A percentile compares a stretch with the other conserved stretches of the same genome.
These are phyloP conservation scores for Fusarium sambucinum DNA, from an alignment of 2,329 filamentous ascomycete genomes.

Conservation along the genomic window DNA sequence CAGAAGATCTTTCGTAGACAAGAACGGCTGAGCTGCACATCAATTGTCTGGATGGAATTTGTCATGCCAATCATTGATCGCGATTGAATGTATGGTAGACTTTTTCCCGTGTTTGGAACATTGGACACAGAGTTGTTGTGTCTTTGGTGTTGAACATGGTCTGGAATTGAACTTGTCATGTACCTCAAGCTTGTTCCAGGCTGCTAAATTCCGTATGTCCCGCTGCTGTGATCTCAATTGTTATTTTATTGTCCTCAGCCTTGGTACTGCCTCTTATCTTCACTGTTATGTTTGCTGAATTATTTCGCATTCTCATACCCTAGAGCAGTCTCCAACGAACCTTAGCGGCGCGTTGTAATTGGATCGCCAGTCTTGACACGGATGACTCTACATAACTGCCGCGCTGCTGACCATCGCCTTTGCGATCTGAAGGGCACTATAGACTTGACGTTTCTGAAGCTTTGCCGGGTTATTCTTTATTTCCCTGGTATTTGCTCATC, in stretches of 20 bases:
- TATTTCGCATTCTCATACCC: neutral
- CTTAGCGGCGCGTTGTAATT: neutral
- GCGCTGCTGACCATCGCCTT: too few relatives aligned
- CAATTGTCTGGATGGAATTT: neutral
- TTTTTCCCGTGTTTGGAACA: neutral
- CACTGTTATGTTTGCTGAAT: neutral
- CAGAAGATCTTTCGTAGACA: neutral
- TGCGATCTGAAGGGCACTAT: too few relatives aligned
- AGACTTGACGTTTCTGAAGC: too few relatives aligned
- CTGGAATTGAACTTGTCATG: too few relatives aligned
- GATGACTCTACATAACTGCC: too few relatives aligned
- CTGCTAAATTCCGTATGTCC: too few relatives aligned
- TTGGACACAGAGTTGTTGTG: neutral
- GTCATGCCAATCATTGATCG: neutral
- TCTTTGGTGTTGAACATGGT: neutral
- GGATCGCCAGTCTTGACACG: too few relatives aligned
- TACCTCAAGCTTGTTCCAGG: too few relatives aligned
- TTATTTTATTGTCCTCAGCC: neutral
- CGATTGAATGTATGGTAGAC: neutral
- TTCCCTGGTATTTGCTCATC: neutral
- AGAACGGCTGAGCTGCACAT: neutral
- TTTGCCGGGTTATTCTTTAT: neutral
- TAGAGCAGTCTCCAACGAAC: neutral
- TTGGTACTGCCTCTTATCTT: neutral
- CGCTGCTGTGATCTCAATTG: too few relatives aligned